Evolutionary conservation across 1,284 basidiomycete species (phyloP).

Genomic region (Trichosporon sp.): DNA sequence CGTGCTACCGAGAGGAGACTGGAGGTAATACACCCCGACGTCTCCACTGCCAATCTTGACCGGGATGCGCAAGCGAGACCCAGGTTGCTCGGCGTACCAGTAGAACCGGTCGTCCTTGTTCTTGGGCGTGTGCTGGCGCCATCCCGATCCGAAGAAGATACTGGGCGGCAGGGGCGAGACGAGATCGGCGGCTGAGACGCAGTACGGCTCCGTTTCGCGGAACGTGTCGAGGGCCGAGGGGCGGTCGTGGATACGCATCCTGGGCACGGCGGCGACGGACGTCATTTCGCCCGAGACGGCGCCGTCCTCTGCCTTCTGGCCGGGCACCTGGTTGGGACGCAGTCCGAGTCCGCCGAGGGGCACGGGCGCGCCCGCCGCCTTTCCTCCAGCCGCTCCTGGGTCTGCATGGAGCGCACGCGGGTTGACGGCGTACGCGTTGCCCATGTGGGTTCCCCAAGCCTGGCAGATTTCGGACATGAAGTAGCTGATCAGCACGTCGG

Average conservation of each 20-base stretch:
- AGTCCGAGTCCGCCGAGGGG: slow-evolving; percentile 53
- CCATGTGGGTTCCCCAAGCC: slow-evolving; percentile 76
- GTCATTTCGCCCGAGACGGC: slow-evolving; percentile 52
- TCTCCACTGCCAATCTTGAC: slow-evolving; percentile 56
- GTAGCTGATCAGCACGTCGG: slow-evolving; percentile 83
- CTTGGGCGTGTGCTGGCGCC: slow-evolving; percentile 72
- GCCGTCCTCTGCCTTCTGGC: slow-evolving; percentile 43
- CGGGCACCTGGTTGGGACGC: slow-evolving; percentile 50
- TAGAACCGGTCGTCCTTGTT: slow-evolving; percentile 69
- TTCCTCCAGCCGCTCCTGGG: background rate
- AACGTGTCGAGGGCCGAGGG: slow-evolving; percentile 66
- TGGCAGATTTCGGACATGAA: slow-evolving; percentile 80
- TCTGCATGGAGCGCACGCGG: slow-evolving; percentile 22
- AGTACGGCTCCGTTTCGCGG: slow-evolving; percentile 83
- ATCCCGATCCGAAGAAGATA: slow-evolving; percentile 86
- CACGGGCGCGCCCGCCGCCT: slow-evolving; percentile 19
- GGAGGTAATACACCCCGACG: slow-evolving; percentile 58
- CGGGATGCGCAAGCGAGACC: slow-evolving; percentile 49
- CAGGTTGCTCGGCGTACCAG: slow-evolving; percentile 68
- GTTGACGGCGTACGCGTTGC: slow-evolving; percentile 64
- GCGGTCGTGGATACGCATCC: slow-evolving; percentile 71
- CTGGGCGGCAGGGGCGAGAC: slow-evolving; percentile 89
- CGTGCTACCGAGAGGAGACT: slow-evolving; percentile 44
- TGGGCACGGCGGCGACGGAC: slow-evolving; percentile 61
- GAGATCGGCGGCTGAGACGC: slow-evolving; percentile 88